Conservation (phyloP, 2,329 filamentous ascomycete species). For the Xylogone sp. region DNA sequence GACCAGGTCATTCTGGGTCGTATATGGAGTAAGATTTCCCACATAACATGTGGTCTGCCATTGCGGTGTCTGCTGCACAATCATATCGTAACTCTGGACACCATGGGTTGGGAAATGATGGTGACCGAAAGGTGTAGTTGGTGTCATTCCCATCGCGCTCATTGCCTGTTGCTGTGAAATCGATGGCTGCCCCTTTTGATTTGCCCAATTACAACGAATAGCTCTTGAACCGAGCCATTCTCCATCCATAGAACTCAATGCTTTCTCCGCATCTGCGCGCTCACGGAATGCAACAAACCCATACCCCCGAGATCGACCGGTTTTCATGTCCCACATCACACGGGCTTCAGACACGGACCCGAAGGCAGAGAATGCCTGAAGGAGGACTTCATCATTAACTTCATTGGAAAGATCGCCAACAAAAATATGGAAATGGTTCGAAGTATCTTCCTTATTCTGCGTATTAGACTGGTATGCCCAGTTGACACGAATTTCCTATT, state of each 20-base stretch:
- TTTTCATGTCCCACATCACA: constrained; percentile 99
- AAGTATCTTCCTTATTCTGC: constrained; percentile 92
- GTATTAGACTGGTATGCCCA: constrained; percentile 99
- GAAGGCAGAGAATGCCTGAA: constrained; percentile 93
- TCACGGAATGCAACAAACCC: constrained; percentile 98
- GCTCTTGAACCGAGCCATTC: constrained; percentile 98
- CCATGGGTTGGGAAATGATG: constrained; percentile 98
- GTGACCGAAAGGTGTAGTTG: constrained; percentile 91
- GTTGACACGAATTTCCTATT: constrained; percentile 96
- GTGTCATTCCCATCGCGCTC: constrained; percentile 97
- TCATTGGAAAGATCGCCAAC: constrained; percentile 97
- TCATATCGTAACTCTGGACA: constrained; percentile 96
- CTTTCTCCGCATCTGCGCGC: constrained; percentile 89
- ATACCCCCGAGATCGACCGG: constrained; percentile 92
- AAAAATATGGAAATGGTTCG: constrained; percentile 98
- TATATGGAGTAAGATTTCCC: constrained; percentile 96
- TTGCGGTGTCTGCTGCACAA: constrained; percentile 87
- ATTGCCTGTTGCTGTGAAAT: constrained; percentile 97
- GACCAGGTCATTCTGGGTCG: constrained; percentile 93
- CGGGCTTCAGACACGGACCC: constrained; percentile 94
- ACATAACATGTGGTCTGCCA: constrained; percentile 99
- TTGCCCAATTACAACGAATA: constrained; percentile 99
- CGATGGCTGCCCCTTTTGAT: constrained; percentile 99
- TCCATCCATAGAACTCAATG: constrained; percentile 94
- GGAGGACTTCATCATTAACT: constrained; percentile 92